These are phyloP conservation scores for Gloeophyllum trabeum DNA, from an alignment of 768 basidiomycete species.

Conservation along the genomic window DNA sequence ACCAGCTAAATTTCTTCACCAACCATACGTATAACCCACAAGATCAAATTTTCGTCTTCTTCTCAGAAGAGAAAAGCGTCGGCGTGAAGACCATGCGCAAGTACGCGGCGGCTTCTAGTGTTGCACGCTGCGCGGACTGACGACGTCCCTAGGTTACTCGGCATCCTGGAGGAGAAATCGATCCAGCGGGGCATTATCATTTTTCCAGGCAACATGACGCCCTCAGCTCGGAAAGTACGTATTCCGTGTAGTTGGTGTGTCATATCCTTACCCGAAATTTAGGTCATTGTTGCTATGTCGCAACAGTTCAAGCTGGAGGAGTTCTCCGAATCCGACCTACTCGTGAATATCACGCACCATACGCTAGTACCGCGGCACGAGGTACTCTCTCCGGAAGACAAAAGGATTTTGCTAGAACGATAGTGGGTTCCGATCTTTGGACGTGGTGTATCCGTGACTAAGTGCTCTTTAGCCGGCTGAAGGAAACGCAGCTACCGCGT, in stretches of 20 bases:
- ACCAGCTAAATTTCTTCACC: constrained; percentile 85
- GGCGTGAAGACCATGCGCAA: constrained; percentile 98
- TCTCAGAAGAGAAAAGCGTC: constrained; percentile 91
- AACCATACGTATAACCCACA: constrained; percentile 50
- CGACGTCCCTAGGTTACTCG: constrained; percentile 50
- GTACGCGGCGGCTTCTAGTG: constrained; percentile 32
- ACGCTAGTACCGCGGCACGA: constrained; percentile 91
- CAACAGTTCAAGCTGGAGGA: constrained; percentile 84
- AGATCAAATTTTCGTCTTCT: constrained; percentile 89
- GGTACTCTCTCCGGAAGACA: constrained; percentile 77
- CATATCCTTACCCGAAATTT: constrained; percentile 2
- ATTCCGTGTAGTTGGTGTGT: neutral
- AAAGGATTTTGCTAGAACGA: constrained; percentile 75
- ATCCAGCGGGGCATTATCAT: constrained; percentile 91
- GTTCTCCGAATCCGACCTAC: constrained; percentile 90
- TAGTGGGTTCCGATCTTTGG: constrained; percentile 54
- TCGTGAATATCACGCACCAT: constrained; percentile 97
- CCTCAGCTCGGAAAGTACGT: constrained; percentile 85
- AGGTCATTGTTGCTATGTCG: constrained; percentile 92
- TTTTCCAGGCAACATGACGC: constrained; percentile 93
- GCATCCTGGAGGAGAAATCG: constrained; percentile 83
- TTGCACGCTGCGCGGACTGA: neutral
- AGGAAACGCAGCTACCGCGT: constrained; percentile 95
- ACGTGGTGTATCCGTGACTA: constrained; percentile 1
- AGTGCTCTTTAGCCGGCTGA: constrained; percentile 63